phyloP scores from a whole-genome alignment of 176 grass and related monocot genomes.

The Oryza rufipogon region DNA sequence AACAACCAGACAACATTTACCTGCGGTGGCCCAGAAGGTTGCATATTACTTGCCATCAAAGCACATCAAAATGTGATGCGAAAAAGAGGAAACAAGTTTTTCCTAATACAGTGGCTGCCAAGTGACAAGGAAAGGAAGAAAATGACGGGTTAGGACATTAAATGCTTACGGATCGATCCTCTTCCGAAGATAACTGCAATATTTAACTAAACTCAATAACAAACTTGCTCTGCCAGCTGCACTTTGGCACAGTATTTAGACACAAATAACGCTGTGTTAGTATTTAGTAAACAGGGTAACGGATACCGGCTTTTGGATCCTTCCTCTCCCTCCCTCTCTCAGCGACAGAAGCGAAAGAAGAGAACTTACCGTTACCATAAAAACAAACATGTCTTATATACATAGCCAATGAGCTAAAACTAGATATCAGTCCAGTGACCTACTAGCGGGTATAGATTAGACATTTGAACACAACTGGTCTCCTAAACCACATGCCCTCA shows the following conservation, averaged over 20 bases:
- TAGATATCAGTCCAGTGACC: not conserved
- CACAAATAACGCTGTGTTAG: not conserved
- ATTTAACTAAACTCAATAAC: not conserved
- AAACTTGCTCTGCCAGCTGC: not conserved
- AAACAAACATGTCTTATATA: not conserved
- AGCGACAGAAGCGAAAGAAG: not conserved
- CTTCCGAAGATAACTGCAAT: not conserved
- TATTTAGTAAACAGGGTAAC: not conserved
- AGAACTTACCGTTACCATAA: not conserved
- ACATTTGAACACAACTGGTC: not conserved
- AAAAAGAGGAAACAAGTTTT: conserved; percentile 1
- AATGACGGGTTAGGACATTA: not conserved
- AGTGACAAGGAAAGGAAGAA: not conserved
- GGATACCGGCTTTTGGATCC: not conserved
- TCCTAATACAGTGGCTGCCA: conserved; percentile 6
- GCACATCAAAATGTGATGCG: conserved; percentile 40
- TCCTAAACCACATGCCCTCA: not conserved
- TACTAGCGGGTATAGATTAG: not conserved
- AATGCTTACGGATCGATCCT: not conserved
- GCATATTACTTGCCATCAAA: conserved; percentile 74
- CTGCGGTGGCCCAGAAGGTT: conserved; percentile 55
- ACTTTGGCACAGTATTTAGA: not conserved
- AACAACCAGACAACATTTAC: conserved; percentile 32
- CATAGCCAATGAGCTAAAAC: not conserved
- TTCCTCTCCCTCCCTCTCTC: not conserved